These are phyloP conservation scores for Dinochytrium kinnereticum DNA, from an alignment of 371 early-diverging fungal species.

Conservation along the genomic window DNA sequence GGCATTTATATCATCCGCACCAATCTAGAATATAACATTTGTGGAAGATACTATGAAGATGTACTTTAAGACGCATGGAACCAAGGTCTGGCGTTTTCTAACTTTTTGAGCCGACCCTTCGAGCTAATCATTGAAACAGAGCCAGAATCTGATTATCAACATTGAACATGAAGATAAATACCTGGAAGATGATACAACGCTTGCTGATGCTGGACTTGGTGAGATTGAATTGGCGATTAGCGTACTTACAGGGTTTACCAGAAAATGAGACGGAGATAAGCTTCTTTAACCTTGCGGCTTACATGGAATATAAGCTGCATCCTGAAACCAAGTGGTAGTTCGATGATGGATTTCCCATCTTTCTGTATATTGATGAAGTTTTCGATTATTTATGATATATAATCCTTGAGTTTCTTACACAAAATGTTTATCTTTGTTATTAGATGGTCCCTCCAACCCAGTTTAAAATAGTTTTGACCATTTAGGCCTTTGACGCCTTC, in stretches of 20 bases:
- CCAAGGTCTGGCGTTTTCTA: constrained; percentile 61
- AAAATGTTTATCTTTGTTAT: not conserved
- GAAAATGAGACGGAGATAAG: constrained; percentile 88
- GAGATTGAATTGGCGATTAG: constrained; percentile 21
- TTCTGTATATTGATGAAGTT: not conserved
- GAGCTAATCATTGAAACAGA: constrained; percentile 25
- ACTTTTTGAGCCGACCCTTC: not conserved
- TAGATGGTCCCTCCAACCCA: not conserved
- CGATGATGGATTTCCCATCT: not conserved
- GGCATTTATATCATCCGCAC: constrained; percentile 1
- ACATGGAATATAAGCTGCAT: constrained; percentile 71
- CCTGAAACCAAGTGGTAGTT: constrained; percentile 86
- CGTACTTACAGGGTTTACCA: constrained; percentile 30
- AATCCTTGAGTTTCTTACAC: too few relatives aligned
- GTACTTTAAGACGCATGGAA: constrained; percentile 83
- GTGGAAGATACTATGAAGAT: constrained; percentile 80
- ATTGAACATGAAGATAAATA: constrained; percentile 74
- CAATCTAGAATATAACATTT: not conserved
- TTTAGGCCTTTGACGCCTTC: not conserved
- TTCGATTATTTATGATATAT: too few relatives aligned
- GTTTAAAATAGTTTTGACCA: not conserved
- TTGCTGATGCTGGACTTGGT: constrained; percentile 71
- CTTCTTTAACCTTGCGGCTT: constrained; percentile 76
- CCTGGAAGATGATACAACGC: constrained; percentile 66
- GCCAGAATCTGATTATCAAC: constrained; percentile 81